Conservation (phyloP, 2,329 filamentous ascomycete species). For the Endoconidiophora polonica region DNA sequence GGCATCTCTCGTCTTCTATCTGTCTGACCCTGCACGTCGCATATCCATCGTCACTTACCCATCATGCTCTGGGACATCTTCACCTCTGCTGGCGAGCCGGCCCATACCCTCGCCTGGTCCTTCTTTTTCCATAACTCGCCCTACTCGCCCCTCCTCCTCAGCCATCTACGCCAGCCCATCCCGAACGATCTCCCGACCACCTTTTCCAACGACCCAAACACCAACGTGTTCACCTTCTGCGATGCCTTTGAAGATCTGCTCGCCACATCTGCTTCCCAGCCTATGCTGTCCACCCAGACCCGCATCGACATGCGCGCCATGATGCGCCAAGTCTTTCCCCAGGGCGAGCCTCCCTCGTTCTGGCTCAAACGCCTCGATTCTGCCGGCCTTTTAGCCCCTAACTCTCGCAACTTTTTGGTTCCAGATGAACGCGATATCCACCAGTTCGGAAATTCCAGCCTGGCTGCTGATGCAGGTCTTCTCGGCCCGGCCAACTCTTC, state of each 20-base stretch:
- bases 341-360: slow-evolving; percentile 25
- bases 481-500: not conserved
- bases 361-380: slow-evolving; percentile 26
- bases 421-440: slow-evolving; percentile 7
- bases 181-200: slow-evolving; percentile 27
- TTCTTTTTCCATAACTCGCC: slow-evolving; percentile 18
- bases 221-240: slow-evolving; percentile 29
- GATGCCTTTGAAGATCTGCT: slow-evolving; percentile 44
- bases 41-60: not conserved
- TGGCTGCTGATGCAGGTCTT: slow-evolving; percentile 15
- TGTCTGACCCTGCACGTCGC: not conserved
- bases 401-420: slow-evolving; percentile 12
- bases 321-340: slow-evolving; percentile 24
- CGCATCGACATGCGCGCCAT: slow-evolving; percentile 23
- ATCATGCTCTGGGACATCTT: slow-evolving; percentile 12
- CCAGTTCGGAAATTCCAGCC: slow-evolving; percentile 1
- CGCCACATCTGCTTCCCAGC: slow-evolving; percentile 26
- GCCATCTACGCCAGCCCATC: slow-evolving; percentile 29
- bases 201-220: slow-evolving; percentile 19
- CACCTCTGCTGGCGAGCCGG: slow-evolving; percentile 6
- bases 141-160: slow-evolving; percentile 30
- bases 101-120: slow-evolving; percentile 9
- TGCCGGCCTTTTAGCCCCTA: slow-evolving; percentile 23
- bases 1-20: not conserved
- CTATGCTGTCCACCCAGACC: slow-evolving; percentile 24